phyloP scores from a whole-genome alignment of 2,329 filamentous ascomycete genomes.

The Davidsoniella virescens region DNA sequence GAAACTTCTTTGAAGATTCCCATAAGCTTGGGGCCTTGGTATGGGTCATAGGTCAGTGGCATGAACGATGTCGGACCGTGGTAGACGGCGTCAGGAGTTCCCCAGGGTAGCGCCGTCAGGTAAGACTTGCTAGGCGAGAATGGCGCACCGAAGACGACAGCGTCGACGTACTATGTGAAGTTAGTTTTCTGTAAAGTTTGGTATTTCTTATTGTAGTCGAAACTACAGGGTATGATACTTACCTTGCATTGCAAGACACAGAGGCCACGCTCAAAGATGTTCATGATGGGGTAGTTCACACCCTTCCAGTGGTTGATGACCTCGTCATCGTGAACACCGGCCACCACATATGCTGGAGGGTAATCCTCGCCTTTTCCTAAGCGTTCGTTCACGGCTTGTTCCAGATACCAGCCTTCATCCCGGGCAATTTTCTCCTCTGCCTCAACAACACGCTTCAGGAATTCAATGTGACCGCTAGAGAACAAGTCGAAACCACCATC shows the following conservation, averaged over 20 bases:
- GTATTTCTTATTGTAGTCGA: too few relatives aligned
- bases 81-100: slow-evolving; percentile 66
- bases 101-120: slow-evolving; percentile 56
- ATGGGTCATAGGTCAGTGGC: slow-evolving; percentile 63
- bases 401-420: slow-evolving; percentile 56
- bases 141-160: slow-evolving; percentile 77
- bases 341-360: slow-evolving; percentile 70
- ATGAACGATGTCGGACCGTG: slow-evolving; percentile 94
- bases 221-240: too few relatives aligned
- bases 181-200: slow-evolving; percentile 13
- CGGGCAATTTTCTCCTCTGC: slow-evolving; percentile 55
- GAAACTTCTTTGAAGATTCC: slow-evolving; percentile 71
- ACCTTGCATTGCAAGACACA: slow-evolving; percentile 73
- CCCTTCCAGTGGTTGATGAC: slow-evolving; percentile 96
- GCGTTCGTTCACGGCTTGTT: slow-evolving; percentile 46
- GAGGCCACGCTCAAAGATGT: slow-evolving; percentile 88
- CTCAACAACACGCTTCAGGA: slow-evolving; percentile 61
- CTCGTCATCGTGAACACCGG: slow-evolving; percentile 83
- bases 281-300: slow-evolving; percentile 98
- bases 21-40: slow-evolving; percentile 63
- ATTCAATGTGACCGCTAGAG: slow-evolving; percentile 92
- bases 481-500: slow-evolving; percentile 96
- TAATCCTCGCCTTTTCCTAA: slow-evolving; percentile 57
- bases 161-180: slow-evolving; percentile 56
- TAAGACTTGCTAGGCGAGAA: slow-evolving; percentile 72